Base-by-base conservation (phyloP, 1,139 yeast species). In the Yamadazyma diddensiae region DNA sequence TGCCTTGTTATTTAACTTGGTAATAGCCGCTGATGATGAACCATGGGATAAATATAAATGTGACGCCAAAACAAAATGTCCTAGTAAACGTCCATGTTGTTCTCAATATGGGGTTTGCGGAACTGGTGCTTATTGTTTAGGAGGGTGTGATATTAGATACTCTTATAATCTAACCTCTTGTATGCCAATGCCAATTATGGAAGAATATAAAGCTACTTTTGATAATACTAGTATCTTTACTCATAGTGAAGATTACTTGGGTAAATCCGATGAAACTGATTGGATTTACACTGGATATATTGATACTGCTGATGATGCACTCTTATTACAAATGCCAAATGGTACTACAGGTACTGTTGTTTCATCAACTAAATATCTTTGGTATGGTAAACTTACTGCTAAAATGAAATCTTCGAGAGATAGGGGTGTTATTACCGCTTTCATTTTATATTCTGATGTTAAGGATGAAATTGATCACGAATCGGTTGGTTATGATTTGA, bases 391-490 rank as follows among this genome's bases (percentile, higher is more conserved):
- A 52, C 72, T 86, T 23, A 62, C 78, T 25, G 82, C 85, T 26
- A 74, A 69, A 20, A 50, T 87, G 47, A 85, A 82, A 59, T 69
- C 94, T 1, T 82, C 95, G 1, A 85, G 77, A 50, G 77, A 76
- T 33, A 67, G 61, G 20, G 97, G 97, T 65, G 95, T 88, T 30
- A 76, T 88, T 41, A 73, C 94, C 13, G 92, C 95, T n/a, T 78
- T 82, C 49, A 86, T 88, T 55, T 60, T 86, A 39, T 84, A 79
- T 63, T 84, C 95, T 2, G 87, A 85, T 49, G 87, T 84, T 26
- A 80, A 82, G 60, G 97, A 88, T 65, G 97, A 90, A 70, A 74
- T 88, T 49, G 97, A 88, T 73, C 81, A 64, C 52, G 97, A 88
- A 64, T 82, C 78, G 49, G 80, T 87, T 37, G 97, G 97, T 40